phyloP scores from a whole-genome alignment of 768 basidiomycete genomes.

The Tulasnella sp. region DNA sequence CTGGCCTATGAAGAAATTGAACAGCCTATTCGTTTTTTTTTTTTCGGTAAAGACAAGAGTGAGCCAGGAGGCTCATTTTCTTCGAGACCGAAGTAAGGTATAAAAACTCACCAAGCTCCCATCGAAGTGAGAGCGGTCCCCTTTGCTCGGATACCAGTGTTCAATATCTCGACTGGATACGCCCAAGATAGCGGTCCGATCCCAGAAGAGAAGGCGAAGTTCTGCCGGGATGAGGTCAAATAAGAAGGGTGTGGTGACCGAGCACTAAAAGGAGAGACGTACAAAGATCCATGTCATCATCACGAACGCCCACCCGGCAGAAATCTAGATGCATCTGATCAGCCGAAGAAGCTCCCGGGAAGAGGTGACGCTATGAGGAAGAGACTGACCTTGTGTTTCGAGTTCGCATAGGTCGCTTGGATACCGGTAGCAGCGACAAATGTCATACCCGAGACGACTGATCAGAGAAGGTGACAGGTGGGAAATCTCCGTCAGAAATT shows the following conservation, averaged over 20 bases:
- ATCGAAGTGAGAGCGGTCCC: conserved; percentile 17
- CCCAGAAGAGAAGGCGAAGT: conserved; percentile 4
- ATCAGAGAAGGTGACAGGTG: not conserved
- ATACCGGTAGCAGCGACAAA: not conserved
- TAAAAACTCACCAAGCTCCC: conserved; percentile 11
- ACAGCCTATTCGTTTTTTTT: not conserved
- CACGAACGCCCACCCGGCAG: conserved; percentile 9
- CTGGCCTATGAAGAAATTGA: conserved; percentile 18
- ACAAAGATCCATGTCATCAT: conserved; percentile 13
- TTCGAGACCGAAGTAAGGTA: not conserved
- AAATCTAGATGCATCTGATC: not conserved
- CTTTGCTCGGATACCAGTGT: conserved; percentile 16
- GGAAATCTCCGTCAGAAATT: not conserved
- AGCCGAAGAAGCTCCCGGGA: not conserved
- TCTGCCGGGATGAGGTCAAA: not conserved
- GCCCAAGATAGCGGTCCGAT: conserved; percentile 18
- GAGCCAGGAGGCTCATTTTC: not conserved
- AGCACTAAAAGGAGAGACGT: not conserved
- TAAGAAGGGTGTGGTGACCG: not conserved
- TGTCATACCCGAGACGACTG: not conserved
- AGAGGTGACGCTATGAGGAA: not conserved
- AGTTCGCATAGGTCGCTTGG: not conserved
- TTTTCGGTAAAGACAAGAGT: too few relatives aligned
- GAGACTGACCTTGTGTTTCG: not conserved
- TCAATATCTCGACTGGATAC: conserved; percentile 17